Percentiles rank a stretch among this genome's conserved stretches.
phyloP scores from a whole-genome alignment of 306 rosid genomes.

The Dalbergia cochinchinensis region DNA sequence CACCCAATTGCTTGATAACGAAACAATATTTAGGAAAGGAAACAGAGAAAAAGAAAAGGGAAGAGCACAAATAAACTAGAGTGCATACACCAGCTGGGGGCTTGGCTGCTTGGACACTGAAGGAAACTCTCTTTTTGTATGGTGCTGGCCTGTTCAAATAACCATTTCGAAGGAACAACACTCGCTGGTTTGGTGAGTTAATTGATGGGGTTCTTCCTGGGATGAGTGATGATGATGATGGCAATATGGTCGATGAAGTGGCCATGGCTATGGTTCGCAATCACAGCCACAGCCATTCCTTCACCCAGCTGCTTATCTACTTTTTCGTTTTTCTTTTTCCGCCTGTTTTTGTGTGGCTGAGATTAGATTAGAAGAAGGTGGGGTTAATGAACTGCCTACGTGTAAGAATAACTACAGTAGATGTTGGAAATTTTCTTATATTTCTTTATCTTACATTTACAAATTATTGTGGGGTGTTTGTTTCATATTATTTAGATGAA shows the following conservation, averaged over 20 bases:
- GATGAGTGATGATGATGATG: constrained; percentile 67
- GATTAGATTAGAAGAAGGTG: constrained; percentile 25
- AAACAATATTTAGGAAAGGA: not conserved
- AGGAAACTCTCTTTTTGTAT: constrained; percentile 46
- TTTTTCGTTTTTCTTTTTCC: not conserved
- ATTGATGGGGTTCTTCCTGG: constrained; percentile 41
- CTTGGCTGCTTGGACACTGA: constrained; percentile 72
- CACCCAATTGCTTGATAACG: constrained; percentile 32
- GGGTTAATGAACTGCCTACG: not conserved
- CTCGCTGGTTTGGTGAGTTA: constrained; percentile 40
- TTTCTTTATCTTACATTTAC: too few species aligned
- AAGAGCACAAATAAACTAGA: not conserved
- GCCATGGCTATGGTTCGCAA: constrained; percentile 58
- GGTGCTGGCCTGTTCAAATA: not conserved
- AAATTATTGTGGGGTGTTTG: too few species aligned
- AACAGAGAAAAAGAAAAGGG: not conserved
- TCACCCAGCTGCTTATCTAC: constrained; percentile 45
- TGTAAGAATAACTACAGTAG: constrained; percentile 20
- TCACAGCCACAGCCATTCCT: not conserved
- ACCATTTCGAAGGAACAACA: constrained; percentile 43
- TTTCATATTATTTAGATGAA: too few species aligned
- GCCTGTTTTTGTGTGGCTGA: constrained; percentile 36
- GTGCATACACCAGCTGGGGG: constrained; percentile 79
- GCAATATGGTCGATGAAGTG: constrained; percentile 53
- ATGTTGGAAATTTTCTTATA: too few species aligned